Evolutionary conservation across 2,329 filamentous ascomycete genomes (phyloP), one percentile per base, ranked within the genome.

Genomic region (Botryosphaeria agaves): DNA sequence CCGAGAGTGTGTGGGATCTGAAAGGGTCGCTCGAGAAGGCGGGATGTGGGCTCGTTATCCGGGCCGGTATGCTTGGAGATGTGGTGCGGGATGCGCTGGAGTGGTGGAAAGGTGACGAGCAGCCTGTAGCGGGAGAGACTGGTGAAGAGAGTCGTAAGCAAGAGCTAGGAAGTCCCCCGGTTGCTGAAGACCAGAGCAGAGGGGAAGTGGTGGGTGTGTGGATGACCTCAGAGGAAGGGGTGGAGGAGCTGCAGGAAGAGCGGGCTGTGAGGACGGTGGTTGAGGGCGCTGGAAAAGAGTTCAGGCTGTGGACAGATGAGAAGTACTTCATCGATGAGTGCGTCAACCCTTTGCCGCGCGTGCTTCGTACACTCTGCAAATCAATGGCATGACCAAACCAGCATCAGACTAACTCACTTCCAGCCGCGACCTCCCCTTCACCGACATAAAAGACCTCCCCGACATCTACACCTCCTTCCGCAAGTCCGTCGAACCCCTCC

Each of bases 301-400:
- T 82, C 47, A 67, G 68, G 45, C 34, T 72, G 1, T 84, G 73
- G 69, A 50, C 53, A 1, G 79, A 87, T 41, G 79, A 84, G 49
- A 87, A 85, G 47, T 85, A 80, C 41, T 74, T 74, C 35, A 62
- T 85, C 30, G 75, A 85, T 42, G 77, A 85, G 80, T 85, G 57
- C 53, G 76, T 66, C 15, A 9, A 12, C 14, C 9, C 26, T 5
- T 7, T 14, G 12, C 11, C 7, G 16, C n/a, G 12, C 8, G 25
- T n/a, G 25, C 8, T 9, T 4, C 8, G 11, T 27, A 3, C 11
- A 11, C 11, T 15, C 3, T 15, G 8, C 11, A 8, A 27, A 27
- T 14, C 9, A 16, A 8, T n/a, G 15, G 3, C 11, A 27, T 14
- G 3, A 8, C 25, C 11, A 27, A 23, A 4, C 4, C 21, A 3